These are phyloP conservation scores for Globisporangium perplexum DNA, from an alignment of 352 stramenopile species.

Conservation along the genomic window DNA sequence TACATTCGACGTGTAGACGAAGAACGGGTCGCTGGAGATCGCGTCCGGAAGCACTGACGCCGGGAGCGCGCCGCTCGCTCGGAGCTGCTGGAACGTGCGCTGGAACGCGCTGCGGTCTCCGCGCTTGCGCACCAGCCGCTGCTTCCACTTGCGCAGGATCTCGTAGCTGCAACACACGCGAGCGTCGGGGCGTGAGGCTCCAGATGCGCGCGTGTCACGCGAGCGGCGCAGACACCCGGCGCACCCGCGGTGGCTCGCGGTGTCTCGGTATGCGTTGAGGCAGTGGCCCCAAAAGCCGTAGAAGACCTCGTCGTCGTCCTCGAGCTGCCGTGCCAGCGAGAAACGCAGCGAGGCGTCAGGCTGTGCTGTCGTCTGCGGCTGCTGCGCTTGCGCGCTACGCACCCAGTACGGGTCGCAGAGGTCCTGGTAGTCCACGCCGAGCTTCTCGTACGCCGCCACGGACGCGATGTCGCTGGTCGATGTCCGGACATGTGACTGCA, in stretches of 20 bases:
- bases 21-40: conserved; percentile 73
- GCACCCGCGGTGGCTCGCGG: conserved; percentile 71
- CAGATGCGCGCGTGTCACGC: neutral
- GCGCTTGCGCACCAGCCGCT: conserved; percentile 16
- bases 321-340: conserved; percentile 28
- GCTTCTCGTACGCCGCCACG: conserved; percentile 69
- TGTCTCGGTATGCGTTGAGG: conserved; percentile 81
- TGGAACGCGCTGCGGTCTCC: conserved; percentile 19
- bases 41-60: conserved; percentile 15
- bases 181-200: neutral
- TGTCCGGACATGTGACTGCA: conserved; percentile 1
- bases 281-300: conserved; percentile 92
- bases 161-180: conserved; percentile 35
- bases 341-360: neutral
- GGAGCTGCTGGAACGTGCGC: conserved; percentile 32
- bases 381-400: too few relatives aligned
- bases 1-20: conserved; percentile 92
- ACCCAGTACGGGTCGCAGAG: conserved; percentile 84
- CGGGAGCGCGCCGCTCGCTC: conserved; percentile 25
- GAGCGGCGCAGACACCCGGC: conserved; percentile 3
- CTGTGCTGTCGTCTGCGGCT: neutral
- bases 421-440: conserved; percentile 86
- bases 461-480: conserved; percentile 72
- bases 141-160: conserved; percentile 59
- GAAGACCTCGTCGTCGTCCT: conserved; percentile 79